Percentiles rank a stretch among this genome's conserved stretches.
Conservation (phyloP, 2,329 filamentous ascomycete species). For the Pyrenophora teres region DNA sequence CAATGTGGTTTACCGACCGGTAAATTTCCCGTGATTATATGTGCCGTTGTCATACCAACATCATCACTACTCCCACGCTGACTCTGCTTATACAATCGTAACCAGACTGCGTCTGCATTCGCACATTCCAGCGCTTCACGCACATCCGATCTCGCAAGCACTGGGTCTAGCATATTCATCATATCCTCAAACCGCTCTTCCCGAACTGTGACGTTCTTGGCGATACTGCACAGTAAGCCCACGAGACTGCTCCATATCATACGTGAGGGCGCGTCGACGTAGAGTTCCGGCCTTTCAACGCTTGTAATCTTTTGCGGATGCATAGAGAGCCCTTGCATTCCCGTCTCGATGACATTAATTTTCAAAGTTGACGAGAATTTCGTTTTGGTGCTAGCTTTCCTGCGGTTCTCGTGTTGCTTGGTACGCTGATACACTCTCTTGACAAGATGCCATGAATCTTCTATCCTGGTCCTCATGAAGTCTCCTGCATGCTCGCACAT, state of each 20-base stretch:
- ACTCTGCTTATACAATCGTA: constrained; percentile 47
- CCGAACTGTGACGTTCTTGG: constrained; percentile 66
- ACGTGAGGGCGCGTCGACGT: constrained; percentile 60
- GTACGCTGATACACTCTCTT: constrained; percentile 38
- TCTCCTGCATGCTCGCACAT: constrained; percentile 76
- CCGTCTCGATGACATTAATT: constrained; percentile 7
- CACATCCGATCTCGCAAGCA: constrained; percentile 52
- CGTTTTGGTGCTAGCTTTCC: background rate
- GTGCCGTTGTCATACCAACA: background rate
- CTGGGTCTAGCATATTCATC: constrained; percentile 61
- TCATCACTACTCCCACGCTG: background rate
- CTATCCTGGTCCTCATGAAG: constrained; percentile 78
- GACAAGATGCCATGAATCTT: constrained; percentile 70
- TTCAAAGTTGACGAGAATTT: background rate
- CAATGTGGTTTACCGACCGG: constrained; percentile 18
- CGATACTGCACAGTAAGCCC: constrained; percentile 63
- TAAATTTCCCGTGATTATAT: background rate
- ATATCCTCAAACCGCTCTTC: constrained; percentile 74
- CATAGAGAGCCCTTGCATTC: constrained; percentile 10
- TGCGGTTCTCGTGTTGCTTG: constrained; percentile 11
- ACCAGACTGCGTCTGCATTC: constrained; percentile 79
- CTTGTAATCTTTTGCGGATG: background rate
- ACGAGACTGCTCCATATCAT: constrained; percentile 69
- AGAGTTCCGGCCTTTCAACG: constrained; percentile 39
- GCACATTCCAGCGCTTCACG: constrained; percentile 63